Percentiles rank a stretch among this genome's conserved stretches.
These are phyloP conservation scores for Colletotrichum orchidophilum DNA, from an alignment of 2,329 filamentous ascomycete genomes.

Conservation along the genomic window DNA sequence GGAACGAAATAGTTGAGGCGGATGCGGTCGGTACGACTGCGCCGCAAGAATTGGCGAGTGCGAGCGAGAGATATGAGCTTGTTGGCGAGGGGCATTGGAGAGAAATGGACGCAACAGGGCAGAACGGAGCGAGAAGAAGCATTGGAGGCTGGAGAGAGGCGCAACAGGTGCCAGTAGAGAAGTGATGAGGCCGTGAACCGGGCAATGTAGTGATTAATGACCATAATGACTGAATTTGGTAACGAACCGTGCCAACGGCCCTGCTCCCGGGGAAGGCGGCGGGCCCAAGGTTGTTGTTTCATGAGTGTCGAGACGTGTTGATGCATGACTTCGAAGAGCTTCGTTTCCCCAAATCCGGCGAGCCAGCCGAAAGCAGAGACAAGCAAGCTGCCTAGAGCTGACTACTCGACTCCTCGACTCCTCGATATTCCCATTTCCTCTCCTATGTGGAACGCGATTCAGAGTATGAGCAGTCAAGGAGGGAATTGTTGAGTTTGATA, in stretches of 20 bases:
- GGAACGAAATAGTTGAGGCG: constrained; percentile 33
- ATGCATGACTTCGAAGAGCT: background rate
- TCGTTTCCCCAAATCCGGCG: background rate
- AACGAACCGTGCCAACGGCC: background rate
- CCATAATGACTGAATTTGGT: background rate
- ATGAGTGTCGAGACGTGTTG: background rate
- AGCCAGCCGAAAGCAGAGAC: no score
- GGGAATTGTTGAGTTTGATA: no score
- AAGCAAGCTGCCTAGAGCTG: no score
- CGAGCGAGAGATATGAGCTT: constrained; percentile 44
- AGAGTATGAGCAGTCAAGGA: no score
- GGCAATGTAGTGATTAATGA: constrained; percentile 10
- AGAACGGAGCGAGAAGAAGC: constrained; percentile 24
- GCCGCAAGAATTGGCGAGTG: constrained; percentile 40
- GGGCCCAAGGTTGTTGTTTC: background rate
- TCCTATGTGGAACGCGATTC: no score
- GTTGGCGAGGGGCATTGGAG: constrained; percentile 45
- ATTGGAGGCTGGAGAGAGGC: constrained; percentile 26
- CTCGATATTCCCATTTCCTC: no score
- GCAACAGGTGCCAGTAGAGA: background rate
- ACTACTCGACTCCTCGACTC: no score
- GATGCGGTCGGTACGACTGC: constrained; percentile 25
- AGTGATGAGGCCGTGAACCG: background rate
- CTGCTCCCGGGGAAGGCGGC: background rate
- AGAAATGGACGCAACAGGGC: constrained; percentile 29